These are phyloP conservation scores for Triticum urartu DNA, from an alignment of 176 grass and related monocot genomes.

Conservation along the genomic window DNA sequence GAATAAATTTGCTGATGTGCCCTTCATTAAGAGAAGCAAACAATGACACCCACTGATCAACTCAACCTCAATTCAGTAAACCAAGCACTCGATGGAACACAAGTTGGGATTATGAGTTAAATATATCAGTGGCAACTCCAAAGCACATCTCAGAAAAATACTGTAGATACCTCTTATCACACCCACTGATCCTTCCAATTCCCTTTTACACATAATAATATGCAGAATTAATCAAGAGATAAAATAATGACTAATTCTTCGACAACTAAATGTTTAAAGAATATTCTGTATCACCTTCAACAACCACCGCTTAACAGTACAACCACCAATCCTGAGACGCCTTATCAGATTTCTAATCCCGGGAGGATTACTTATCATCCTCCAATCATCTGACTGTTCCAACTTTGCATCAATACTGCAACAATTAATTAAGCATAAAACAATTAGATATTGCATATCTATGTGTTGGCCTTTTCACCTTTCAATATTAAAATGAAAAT, in stretches of 20 bases:
- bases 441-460: background rate
- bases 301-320: background rate
- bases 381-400: too few relatives aligned
- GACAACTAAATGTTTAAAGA: background rate
- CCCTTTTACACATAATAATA: slow-evolving; percentile 2
- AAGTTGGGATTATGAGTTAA: background rate
- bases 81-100: background rate
- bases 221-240: background rate
- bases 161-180: too few relatives aligned
- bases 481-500: too few relatives aligned
- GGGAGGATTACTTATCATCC: too few relatives aligned
- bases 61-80: background rate
- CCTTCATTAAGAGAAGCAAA: too few relatives aligned
- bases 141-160: too few relatives aligned
- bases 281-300: slow-evolving; percentile 17
- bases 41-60: too few relatives aligned
- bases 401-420: too few relatives aligned
- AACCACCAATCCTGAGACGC: background rate
- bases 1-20: too few relatives aligned
- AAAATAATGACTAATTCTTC: too few relatives aligned
- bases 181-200: background rate
- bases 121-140: too few relatives aligned
- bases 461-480: background rate
- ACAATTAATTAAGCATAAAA: background rate
- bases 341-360: too few relatives aligned